Base-by-base conservation (phyloP, 768 basidiomycete genomes). In the Brasilioporus rufonigricans region DNA sequence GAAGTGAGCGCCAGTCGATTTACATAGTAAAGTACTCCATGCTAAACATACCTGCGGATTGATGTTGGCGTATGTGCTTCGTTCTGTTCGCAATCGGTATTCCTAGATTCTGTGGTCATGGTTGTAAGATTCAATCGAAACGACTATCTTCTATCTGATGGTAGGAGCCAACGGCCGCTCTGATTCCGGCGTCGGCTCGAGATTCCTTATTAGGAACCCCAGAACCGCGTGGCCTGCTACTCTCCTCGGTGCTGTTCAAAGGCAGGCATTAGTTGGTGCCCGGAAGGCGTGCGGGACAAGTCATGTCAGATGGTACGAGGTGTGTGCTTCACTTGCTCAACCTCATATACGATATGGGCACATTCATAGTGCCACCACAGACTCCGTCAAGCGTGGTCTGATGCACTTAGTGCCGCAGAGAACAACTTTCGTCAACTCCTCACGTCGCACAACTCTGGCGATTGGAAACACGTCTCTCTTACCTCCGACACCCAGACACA, bases 371-470 rank as follows among this genome's bases (percentile, higher is more conserved):
- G 14, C 14, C n/a, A 0, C n/a, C 27, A 31, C 57, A 93, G 93
- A 59, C 78, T 94, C 59, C 86, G 86, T 63, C 84, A 91, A 70
- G 84, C 89, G 39, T 95, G 93, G 92, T 83, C 85, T 59, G 74
- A 79, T 55, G 85, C 93, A 16, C 77, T 96, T 53, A 80, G 77
- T 61, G 78, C 81, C 56, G 91, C 93, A 48, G 87, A 93, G 63
- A 71, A 80, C 44, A 83, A 85, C 65, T 93, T 94, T 74, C 80
- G 87, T 56, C 83, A 86, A 54, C 78, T 94, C 11, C 78, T 96
- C 46, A 80, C 85, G 7, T 89, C 90, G 5, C 74, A 86, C 44
- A 74, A 82, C 13, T 81, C 87, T 1, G 69, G 75, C 11, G 86
- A 91, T 46, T 97, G 94, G 94, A 94, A 86, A 65, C 84, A 91